Evolutionary conservation across 192 early-diverging fungal genomes (phyloP), one percentile per base, ranked within the genome.

Genomic region (Gonapodya prolifera): DNA sequence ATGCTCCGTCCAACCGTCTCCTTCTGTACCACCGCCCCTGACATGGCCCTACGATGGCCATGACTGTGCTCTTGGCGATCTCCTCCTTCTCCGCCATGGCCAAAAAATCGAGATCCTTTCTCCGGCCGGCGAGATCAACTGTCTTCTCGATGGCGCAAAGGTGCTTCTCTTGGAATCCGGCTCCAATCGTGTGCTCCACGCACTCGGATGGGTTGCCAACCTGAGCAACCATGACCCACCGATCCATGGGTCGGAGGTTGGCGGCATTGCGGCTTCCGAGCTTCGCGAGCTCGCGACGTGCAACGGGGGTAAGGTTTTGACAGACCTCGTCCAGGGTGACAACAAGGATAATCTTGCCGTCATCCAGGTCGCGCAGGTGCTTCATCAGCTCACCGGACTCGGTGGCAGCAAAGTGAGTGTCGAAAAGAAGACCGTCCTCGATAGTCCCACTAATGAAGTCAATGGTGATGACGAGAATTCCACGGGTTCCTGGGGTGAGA

Each of bases 1-100:
- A 80, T 0, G 94, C 91, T 29, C 94, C 94, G 79, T 95, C 94
- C 78, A 94, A 94, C 80, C 90, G 91, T 61, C 94, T 84, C 33
- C 92, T 87, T 2, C 92, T 82, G 75, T 94, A 79, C 92, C 92
- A 94, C 30, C 79, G 61, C 18, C 87, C 87, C 36, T 83, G 81
- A 2, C 80, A 84, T n/a, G 45, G 45, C 45, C 13, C 45, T n/a
- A 69, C 13, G 13, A 69, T 69, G 13, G 45, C 45, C 45, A 69
- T 8, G 45, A n/a, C 8, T n/a, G 45, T n/a, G 13, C 13, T 16
- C 45, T 8, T 69, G 13, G 45, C 45, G 45, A 69, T 16, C 45
- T 8, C 45, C 45, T 69, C 45, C 13, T 69, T 69, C 45, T 69
- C 45, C n/a, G 45, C 45, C 13, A 69, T 8, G 13, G 8, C 13